Conservation (phyloP, 2,329 filamentous ascomycete genomes). For the Sclerotinia subarctica region DNA sequence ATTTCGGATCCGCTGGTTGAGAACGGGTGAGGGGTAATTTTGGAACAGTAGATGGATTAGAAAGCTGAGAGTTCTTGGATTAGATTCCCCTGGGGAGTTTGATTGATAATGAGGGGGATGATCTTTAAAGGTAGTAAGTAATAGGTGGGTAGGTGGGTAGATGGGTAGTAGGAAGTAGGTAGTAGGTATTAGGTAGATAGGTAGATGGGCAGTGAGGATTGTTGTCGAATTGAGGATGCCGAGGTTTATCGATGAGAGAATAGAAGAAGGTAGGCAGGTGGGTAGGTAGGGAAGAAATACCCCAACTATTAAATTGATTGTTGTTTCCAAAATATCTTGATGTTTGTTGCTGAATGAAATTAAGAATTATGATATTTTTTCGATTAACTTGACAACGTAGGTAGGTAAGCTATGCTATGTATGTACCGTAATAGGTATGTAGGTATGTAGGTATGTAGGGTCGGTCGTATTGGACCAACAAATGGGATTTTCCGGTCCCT, state of each 20-base stretch:
- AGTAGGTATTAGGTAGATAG: background rate
- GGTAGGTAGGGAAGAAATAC: background rate
- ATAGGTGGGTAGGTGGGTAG: background rate
- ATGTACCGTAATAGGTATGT: too few relatives aligned
- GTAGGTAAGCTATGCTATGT: too few relatives aligned
- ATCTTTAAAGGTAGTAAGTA: background rate
- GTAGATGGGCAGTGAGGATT: background rate
- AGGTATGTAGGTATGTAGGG: too few relatives aligned
- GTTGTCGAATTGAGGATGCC: background rate
- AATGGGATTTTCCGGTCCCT: background rate
- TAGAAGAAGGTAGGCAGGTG: background rate
- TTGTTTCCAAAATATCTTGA: background rate
- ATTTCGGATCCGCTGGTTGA: background rate
- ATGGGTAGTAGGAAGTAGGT: background rate
- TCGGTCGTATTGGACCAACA: too few relatives aligned
- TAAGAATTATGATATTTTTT: too few relatives aligned
- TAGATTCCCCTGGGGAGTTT: background rate
- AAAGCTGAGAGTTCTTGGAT: background rate
- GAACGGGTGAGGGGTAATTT: background rate
- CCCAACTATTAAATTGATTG: background rate
- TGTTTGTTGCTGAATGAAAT: background rate
- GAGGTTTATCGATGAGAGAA: background rate
- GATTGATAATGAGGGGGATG: slow-evolving; percentile 2
- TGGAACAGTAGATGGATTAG: background rate
- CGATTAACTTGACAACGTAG: background rate